A percentile compares a stretch with the other conserved stretches of the same genome.
phyloP scores from a whole-genome alignment of 192 early-diverging fungal species.

The Coemansia umbellata region DNA sequence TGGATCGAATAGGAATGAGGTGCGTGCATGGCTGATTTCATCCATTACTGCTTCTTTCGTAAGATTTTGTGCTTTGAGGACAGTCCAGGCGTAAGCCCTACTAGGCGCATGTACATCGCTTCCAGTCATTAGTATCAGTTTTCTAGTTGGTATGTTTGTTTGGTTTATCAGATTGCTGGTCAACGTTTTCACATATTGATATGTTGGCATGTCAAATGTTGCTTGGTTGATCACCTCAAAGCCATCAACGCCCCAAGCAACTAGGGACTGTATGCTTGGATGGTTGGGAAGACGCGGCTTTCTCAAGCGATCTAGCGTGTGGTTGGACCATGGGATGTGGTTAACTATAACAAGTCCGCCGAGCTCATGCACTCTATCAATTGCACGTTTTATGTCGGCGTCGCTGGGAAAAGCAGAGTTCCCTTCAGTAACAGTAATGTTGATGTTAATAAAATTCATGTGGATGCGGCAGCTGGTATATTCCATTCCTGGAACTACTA shows the following conservation, averaged over 20 bases:
- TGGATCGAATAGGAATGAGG: conserved; percentile 62
- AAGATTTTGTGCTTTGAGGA: conserved; percentile 43
- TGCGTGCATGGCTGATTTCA: conserved; percentile 53
- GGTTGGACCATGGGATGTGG: conserved; percentile 72
- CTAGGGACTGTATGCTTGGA: conserved; percentile 54
- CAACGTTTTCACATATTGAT: no score
- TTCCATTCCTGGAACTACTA: conserved; percentile 67
- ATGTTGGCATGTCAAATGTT: conserved; percentile 57
- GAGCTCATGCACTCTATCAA: conserved; percentile 54
- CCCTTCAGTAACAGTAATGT: conserved; percentile 48
- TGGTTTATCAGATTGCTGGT: no score
- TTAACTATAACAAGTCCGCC: conserved; percentile 69
- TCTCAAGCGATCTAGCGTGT: conserved; percentile 53
- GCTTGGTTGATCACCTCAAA: conserved; percentile 63
- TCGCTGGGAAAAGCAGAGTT: conserved; percentile 56
- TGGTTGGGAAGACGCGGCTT: conserved; percentile 57
- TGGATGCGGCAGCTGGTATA: conserved; percentile 68
- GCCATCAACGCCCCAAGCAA: conserved; percentile 68
- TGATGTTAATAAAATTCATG: conserved; percentile 68
- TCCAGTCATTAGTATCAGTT: conserved; percentile 56
- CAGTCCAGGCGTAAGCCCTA: conserved; percentile 58
- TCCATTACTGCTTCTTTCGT: conserved; percentile 52
- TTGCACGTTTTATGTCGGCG: conserved; percentile 53
- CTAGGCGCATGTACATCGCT: conserved; percentile 62
- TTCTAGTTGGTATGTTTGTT: no score